Evolutionary conservation across 2,329 filamentous ascomycete species (phyloP).

Genomic region (Microthyrium microscopicum): DNA sequence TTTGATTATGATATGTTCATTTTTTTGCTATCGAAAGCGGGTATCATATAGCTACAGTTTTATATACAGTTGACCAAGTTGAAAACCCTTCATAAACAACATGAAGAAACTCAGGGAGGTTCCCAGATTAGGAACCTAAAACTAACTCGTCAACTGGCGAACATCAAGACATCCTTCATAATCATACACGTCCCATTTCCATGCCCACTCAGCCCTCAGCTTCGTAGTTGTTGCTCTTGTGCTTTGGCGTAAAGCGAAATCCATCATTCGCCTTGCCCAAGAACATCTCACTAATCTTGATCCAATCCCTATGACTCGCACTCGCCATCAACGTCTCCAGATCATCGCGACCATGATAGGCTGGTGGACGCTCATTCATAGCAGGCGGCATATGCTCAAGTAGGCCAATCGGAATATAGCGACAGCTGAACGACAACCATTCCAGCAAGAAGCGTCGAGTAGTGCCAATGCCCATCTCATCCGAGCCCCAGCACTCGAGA

Average conservation of each 20-base stretch:
- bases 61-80: too few species aligned
- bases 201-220: too few species aligned
- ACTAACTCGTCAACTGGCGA: too few species aligned
- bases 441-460: slow-evolving; percentile 87
- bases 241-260: slow-evolving; percentile 93
- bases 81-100: too few species aligned
- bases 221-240: slow-evolving; percentile 86
- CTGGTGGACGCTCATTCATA: slow-evolving; percentile 77
- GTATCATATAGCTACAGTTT: too few species aligned
- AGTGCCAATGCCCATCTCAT: slow-evolving; percentile 82
- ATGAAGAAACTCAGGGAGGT: too few species aligned
- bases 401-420: slow-evolving; percentile 81
- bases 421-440: slow-evolving; percentile 84
- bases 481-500: slow-evolving; percentile 85
- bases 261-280: slow-evolving; percentile 75
- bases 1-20: too few species aligned
- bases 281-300: slow-evolving; percentile 99
- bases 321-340: slow-evolving; percentile 87
- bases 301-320: slow-evolving; percentile 90
- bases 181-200: too few species aligned
- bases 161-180: too few species aligned
- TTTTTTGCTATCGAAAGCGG: too few species aligned
- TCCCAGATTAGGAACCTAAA: too few species aligned
- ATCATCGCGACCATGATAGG: slow-evolving; percentile 70
- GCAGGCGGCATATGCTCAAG: slow-evolving; percentile 76